Percentiles rank a stretch among this genome's conserved stretches.
These are phyloP conservation scores for Starmerella potacharoeniae DNA, from an alignment of 805 yeast species.

Conservation along the genomic window DNA sequence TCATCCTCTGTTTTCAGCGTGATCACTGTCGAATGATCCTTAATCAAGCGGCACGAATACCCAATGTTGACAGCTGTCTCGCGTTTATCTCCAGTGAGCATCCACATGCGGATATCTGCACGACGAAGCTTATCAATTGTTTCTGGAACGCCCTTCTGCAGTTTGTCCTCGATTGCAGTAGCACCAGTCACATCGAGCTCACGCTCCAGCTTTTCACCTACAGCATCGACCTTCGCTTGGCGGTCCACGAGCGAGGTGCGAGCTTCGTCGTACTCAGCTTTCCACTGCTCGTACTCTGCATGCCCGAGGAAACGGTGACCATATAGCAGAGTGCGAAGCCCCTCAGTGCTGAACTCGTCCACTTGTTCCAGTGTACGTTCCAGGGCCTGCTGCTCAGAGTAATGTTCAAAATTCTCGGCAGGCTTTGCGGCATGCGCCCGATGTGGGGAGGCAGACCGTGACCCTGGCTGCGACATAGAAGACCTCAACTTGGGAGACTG, in stretches of 20 bases:
- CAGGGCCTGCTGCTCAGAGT: conserved; percentile 63
- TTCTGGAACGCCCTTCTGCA: conserved; percentile 95
- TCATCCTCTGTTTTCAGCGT: conserved; percentile 48
- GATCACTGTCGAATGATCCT: conserved; percentile 83
- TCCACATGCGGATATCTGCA: conserved; percentile 94
- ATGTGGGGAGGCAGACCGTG: conserved; percentile 1
- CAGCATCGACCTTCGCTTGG: conserved; percentile 49
- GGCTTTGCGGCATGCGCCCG: background rate
- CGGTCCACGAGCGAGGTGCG: conserved; percentile 64
- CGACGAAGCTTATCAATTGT: conserved; percentile 82
- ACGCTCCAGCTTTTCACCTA: conserved; percentile 63
- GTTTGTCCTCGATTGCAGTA: conserved; percentile 92
- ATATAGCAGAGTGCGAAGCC: conserved; percentile 79
- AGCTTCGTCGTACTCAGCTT: conserved; percentile 55
- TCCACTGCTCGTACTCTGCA: conserved; percentile 56
- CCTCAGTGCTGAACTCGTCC: conserved; percentile 91
- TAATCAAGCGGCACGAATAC: conserved; percentile 81
- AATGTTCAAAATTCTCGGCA: conserved; percentile 25
- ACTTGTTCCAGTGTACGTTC: conserved; percentile 82
- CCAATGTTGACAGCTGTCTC: conserved; percentile 98
- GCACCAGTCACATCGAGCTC: conserved; percentile 72
- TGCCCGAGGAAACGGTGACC: conserved; percentile 61
- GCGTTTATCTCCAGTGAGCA: conserved; percentile 95
- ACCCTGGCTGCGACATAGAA: background rate
- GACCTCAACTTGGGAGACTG: background rate